Evolutionary conservation across 139 green algal species (phyloP), one percentile per base, ranked within the genome.

Genomic region (Chlorella sp.): DNA sequence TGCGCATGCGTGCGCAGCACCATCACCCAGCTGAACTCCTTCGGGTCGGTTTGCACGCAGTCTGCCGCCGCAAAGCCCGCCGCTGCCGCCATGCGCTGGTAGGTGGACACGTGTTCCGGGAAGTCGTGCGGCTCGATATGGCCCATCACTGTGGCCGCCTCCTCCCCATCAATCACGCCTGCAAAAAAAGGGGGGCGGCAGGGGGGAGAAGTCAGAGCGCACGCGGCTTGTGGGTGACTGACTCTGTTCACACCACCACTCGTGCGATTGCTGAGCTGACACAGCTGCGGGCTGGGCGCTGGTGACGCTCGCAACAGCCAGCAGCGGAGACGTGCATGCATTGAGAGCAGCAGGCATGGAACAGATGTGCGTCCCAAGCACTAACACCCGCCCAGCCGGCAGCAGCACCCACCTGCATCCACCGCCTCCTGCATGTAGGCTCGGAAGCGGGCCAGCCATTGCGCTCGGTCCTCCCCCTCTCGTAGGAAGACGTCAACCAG

Each of bases 401-500:
- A 43, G 14, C 16, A 1, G 46, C 13, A 9, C 60, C 26, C 77
- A 83, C 76, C 76, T 38, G 16, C 32, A 5, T 14, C 26, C 36
- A 82, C 76, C 6, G 76, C 76, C 22, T 72, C 38, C 6, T 40
- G 17, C 54, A 82, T 82, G 54, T 72, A 54, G 36, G 22, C 22
- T 0, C 51, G 3, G 56, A 56, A 74, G 2, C 58, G 60, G 16
- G n/a, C 2, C 58, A 73, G 43, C 16, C 30, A 83, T 2, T 46
- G 60, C 26, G 0, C 43, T 3, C 78, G 60, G 22, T 34, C 32
- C 32, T 83, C 78, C 28, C 43, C 62, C 41, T 75, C 78, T 20
- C 8, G 13, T 32, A 40, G 30, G n/a, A 75, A 83, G 4, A 83
- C 28, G 62, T 83, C 78, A 9, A 83, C 78, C 41, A 83, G 60